Evolutionary conservation across 129 eudicot genomes (phyloP).

Genomic region (Silybum marianum): DNA sequence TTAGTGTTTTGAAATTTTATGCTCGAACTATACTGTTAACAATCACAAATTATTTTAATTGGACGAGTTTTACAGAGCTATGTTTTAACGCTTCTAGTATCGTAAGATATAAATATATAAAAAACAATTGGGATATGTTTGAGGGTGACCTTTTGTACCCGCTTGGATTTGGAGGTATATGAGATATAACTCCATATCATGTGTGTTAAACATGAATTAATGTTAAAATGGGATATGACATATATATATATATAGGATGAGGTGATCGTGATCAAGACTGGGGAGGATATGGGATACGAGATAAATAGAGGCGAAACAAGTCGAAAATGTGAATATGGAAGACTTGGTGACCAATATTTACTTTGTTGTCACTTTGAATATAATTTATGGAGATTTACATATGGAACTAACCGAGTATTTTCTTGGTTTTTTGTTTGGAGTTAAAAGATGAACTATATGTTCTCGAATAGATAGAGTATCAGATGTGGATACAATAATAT

Average conservation of each 20-base stretch:
- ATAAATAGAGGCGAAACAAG: background rate
- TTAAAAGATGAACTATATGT: no score
- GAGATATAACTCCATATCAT: background rate
- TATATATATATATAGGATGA: background rate
- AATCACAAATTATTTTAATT: background rate
- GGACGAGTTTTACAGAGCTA: background rate
- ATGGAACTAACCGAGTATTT: no score
- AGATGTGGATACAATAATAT: no score
- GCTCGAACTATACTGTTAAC: background rate
- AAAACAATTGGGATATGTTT: no score
- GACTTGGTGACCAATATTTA: background rate
- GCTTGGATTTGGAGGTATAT: background rate
- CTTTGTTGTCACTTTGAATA: no score
- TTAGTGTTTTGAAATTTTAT: no score
- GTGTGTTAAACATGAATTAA: background rate
- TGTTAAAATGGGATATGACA: background rate
- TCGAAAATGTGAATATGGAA: background rate
- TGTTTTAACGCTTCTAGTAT: background rate
- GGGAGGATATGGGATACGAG: background rate
- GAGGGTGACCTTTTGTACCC: background rate
- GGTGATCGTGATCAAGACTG: background rate
- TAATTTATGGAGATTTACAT: no score
- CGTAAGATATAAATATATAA: no score
- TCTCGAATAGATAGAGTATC: no score
- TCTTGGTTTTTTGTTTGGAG: no score